Conservation (phyloP, 2,329 filamentous ascomycete genomes). For the Herpotrichia juniperi region DNA sequence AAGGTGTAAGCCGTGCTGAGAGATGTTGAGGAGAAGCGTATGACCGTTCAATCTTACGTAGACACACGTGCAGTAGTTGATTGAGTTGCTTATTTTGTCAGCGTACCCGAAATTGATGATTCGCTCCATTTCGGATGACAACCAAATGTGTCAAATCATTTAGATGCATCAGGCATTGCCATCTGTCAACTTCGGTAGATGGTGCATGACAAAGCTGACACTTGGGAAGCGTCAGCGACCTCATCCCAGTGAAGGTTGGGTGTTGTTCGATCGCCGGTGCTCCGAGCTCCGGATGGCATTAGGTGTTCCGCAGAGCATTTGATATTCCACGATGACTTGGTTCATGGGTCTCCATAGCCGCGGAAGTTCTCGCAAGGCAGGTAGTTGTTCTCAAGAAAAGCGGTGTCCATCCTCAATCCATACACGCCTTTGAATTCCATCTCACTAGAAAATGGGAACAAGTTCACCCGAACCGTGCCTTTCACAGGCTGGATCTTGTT, state of each 20-base stretch:
- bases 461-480: slow-evolving; percentile 37
- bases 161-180: too few species aligned
- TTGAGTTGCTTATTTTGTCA: too few species aligned
- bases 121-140: not conserved
- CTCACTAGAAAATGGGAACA: slow-evolving; percentile 37
- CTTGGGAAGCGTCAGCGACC: too few species aligned
- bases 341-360: slow-evolving; percentile 28
- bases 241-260: too few species aligned
- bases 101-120: not conserved
- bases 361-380: slow-evolving; percentile 38
- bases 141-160: not conserved
- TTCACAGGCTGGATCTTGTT: slow-evolving; percentile 41
- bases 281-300: too few species aligned
- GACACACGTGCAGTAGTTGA: too few species aligned
- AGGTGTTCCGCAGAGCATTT: not conserved
- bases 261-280: too few species aligned
- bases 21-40: too few species aligned
- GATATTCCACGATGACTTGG: slow-evolving; percentile 43
- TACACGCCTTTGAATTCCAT: slow-evolving; percentile 36
- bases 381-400: slow-evolving; percentile 50
- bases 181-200: too few species aligned
- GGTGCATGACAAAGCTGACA: too few species aligned
- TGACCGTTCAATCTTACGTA: too few species aligned
- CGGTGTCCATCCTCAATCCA: slow-evolving; percentile 45
- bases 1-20: too few species aligned